Conservation (phyloP, 129 eudicot species). For the Flaveria robusta region DNA sequence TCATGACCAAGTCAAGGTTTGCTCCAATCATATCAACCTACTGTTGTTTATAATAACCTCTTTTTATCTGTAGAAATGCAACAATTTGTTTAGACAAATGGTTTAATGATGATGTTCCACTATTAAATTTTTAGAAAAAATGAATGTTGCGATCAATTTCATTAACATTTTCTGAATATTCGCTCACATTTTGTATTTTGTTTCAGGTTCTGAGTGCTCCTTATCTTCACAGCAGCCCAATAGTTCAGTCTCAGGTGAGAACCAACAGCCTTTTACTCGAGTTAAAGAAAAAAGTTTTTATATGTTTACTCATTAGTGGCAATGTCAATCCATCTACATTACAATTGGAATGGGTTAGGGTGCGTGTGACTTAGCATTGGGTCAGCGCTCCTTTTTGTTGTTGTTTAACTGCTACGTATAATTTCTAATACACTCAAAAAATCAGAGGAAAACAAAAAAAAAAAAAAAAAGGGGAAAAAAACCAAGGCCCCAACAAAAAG, state of each 20-base stretch:
- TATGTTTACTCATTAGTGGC: not conserved
- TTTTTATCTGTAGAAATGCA: not conserved
- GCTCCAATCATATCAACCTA: slow-evolving; percentile 17
- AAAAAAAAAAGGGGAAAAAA: too few relatives aligned
- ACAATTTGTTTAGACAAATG: not conserved
- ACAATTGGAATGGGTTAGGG: too few relatives aligned
- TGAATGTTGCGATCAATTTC: slow-evolving; percentile 3
- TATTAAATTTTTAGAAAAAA: not conserved
- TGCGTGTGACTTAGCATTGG: too few relatives aligned
- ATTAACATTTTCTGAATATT: not conserved
- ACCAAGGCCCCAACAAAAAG: too few relatives aligned
- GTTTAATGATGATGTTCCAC: slow-evolving; percentile 5
- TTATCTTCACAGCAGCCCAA: slow-evolving; percentile 56
- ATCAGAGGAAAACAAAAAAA: too few relatives aligned
- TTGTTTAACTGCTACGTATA: too few relatives aligned
- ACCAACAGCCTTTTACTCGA: not conserved
- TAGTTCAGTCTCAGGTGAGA: slow-evolving; percentile 47
- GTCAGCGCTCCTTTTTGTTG: too few relatives aligned
- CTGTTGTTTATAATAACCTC: not conserved
- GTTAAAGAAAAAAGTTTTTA: not conserved
- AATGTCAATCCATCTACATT: not conserved
- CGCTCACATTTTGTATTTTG: not conserved
- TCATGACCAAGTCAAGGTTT: slow-evolving; percentile 95
- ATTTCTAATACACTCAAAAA: too few relatives aligned
- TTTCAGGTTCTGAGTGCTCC: slow-evolving; percentile 91